A percentile compares a stretch with the other conserved stretches of the same genome.
phyloP scores from a whole-genome alignment of 768 basidiomycete species.

The Boletales sp. region DNA sequence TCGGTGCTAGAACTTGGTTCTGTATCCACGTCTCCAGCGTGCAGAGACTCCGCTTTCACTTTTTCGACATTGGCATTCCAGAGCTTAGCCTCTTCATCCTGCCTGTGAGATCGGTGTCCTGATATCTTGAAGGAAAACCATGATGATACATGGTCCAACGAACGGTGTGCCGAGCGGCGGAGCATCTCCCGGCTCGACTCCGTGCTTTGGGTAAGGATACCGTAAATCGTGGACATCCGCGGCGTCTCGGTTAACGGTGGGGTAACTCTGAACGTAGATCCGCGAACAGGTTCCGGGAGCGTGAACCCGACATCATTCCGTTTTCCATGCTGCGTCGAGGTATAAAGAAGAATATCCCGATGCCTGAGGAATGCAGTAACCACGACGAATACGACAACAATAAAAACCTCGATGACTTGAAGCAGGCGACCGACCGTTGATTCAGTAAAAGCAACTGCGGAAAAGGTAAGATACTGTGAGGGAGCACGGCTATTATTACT shows the following conservation, averaged over 20 bases:
- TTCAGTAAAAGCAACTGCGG: slow-evolving; percentile 65
- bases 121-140: slow-evolving; percentile 36
- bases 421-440: slow-evolving; percentile 64
- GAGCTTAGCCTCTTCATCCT: slow-evolving; percentile 27
- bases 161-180: slow-evolving; percentile 15
- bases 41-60: slow-evolving; percentile 14
- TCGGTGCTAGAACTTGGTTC: slow-evolving; percentile 1
- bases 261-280: slow-evolving; percentile 23
- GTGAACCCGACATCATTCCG: slow-evolving; percentile 1
- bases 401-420: slow-evolving; percentile 60
- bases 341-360: slow-evolving; percentile 3
- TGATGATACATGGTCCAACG: slow-evolving; percentile 33
- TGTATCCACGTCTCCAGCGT: not conserved
- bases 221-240: slow-evolving; percentile 20
- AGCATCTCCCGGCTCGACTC: slow-evolving; percentile 10
- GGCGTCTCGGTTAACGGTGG: slow-evolving; percentile 24
- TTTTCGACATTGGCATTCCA: slow-evolving; percentile 31
- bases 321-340: not conserved
- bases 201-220: slow-evolving; percentile 1
- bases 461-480: slow-evolving; percentile 9
- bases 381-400: slow-evolving; percentile 56
- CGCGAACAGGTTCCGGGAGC: slow-evolving; percentile 25
- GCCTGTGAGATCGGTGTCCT: slow-evolving; percentile 18
- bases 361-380: slow-evolving; percentile 39
- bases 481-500: slow-evolving; percentile 27